Evolutionary conservation across 495 filamentous ascomycete species (phyloP).

Genomic region (Penicillium odoratum): DNA sequence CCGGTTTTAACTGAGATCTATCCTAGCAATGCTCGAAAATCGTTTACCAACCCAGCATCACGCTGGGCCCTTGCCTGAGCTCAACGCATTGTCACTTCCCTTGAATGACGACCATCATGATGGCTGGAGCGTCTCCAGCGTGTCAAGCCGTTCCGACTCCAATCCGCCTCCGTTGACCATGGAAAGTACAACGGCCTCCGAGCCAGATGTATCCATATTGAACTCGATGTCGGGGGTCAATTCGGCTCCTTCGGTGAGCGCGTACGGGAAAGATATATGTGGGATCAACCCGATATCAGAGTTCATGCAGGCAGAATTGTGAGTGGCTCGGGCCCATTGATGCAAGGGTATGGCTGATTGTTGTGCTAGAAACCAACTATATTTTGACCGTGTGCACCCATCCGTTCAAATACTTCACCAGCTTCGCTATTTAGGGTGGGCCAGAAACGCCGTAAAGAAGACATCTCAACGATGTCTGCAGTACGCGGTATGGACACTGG

Average conservation of each 20-base stretch:
- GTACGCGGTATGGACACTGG: conserved; percentile 37
- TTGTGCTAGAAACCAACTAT: conserved; percentile 33
- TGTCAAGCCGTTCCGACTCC: neutral
- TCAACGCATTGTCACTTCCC: neutral
- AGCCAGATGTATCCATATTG: neutral
- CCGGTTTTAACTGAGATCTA: too few relatives aligned
- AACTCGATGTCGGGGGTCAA: neutral
- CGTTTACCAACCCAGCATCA: neutral
- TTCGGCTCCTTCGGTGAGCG: neutral
- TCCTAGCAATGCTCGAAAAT: conserved; percentile 4
- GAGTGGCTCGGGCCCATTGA: neutral
- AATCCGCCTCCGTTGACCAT: neutral
- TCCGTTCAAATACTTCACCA: conserved; percentile 32
- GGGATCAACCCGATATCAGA: neutral
- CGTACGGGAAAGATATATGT: neutral
- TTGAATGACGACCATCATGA: conserved; percentile 1
- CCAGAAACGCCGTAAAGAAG: conserved; percentile 9
- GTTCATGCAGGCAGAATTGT: neutral
- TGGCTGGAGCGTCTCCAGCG: neutral
- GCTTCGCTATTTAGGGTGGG: conserved; percentile 24
- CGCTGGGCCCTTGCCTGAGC: neutral
- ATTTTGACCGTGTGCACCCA: conserved; percentile 34
- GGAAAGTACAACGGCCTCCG: neutral
- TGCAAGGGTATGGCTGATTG: neutral
- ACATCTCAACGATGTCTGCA: conserved; percentile 24